Base-by-base conservation (phyloP, 106 monocot genomes). In the Narthecium ossifragum region DNA sequence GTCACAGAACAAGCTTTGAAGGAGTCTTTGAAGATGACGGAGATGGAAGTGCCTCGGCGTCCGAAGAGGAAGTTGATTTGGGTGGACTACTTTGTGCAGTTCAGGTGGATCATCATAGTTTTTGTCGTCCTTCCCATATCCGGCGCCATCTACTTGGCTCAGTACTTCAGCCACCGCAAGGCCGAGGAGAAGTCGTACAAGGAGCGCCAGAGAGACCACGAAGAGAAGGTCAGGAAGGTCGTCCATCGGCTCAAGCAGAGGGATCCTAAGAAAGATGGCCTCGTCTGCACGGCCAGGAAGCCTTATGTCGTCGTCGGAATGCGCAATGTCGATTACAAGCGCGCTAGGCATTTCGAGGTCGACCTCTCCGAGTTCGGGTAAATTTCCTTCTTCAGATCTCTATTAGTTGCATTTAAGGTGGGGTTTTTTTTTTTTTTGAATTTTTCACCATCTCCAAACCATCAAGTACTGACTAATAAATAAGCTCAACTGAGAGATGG, bases 121-220 rank as follows among this genome's bases (percentile, higher is more conserved):
- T 71, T 71, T 18, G 37, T 71, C 4, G 63, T 71, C 21, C 71
- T 71, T 30, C 71, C 71, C 0, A 63, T 71, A 38, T 71, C 71
- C 17, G 43, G 34, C 63, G n/a, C 21, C 24, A 14, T 71, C 71
- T 14, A 55, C 56, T 57, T 71, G 48, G 18, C 56, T 30, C 7
- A 55, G 6, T 62, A 71, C 22, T 38, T 71, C 46, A 31, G 2
- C 12, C 63, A 47, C 11, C 9, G 63, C n/a, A 8, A 24, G 1
- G 34, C 71, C 17, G 63, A 31, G 34, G n/a, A 25, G 25, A 71
- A 64, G 18, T 27, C 71, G 23, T 34, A 37, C 36, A 57, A 47
- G 45, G 45, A 2, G 15, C 23, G 61, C n/a, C 62, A 26, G 1
- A 8, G 26, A 21, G 57, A 48, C 12, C 62, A 26, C 32, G 30